Base-by-base conservation (phyloP, 805 yeast species). In the Lipomyces anomalus region DNA sequence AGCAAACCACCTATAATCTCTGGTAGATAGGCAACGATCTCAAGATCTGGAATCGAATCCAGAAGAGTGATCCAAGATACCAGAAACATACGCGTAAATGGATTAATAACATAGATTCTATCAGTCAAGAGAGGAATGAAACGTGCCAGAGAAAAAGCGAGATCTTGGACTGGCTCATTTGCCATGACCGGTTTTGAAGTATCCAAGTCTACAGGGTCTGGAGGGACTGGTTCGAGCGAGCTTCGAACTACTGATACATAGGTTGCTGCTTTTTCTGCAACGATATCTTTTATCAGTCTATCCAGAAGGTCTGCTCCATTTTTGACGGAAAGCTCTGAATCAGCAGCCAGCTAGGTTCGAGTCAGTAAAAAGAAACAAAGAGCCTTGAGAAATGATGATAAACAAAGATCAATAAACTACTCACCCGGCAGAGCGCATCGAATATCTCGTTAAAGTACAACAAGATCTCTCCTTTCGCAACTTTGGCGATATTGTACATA, bases 301-400 rank as follows among this genome's bases (percentile, higher is more conserved):
- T 92, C 97, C 52, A 92, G 74, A 36, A 92, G 74, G 64, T 89
- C 96, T 4, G 97, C 97, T 6, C 96, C 98, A 57, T 88, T 90
- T 58, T 89, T 84, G 24, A 92, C 97, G 30, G 94, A 81, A 35
- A 83, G 78, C 57, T 92, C 97, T 1, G 88, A 76, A 60, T 90
- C 97, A 0, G 95, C 88, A 20, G 90, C 87, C 45, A 89, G 74
- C 48, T 43, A 42, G 6, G 20, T 9, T 39, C n/a, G 18, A 6
- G 16, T 7, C 28, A n/a, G n/a, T n/a, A n/a, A n/a, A n/a, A n/a
- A n/a, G n/a, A n/a, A 28, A 16, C 32, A 28, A 28, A 28, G 32
- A 28, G 16, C 32, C 13, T 13, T 16, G 13, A 13, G 16, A 28
- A 28, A 13, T 13, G 32, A 16, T 28, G 13, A 13, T 28, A 28